Conservation (phyloP, 441 rosid genomes). For the Euphorbia schlechtendalii region DNA sequence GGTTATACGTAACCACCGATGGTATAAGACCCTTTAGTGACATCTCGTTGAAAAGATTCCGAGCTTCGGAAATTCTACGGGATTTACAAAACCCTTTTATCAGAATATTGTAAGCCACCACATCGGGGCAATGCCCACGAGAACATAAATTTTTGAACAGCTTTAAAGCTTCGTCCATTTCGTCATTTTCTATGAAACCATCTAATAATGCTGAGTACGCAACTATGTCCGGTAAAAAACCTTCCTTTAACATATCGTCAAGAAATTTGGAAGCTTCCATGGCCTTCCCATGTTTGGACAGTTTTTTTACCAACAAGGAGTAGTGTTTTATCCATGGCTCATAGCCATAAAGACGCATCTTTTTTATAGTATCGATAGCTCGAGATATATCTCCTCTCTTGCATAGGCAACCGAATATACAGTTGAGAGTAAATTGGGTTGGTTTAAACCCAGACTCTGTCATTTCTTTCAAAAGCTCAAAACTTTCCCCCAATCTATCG, state of each 20-base stretch:
- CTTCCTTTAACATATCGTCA: constrained; percentile 54
- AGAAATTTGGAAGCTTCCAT: constrained; percentile 65
- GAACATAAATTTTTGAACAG: constrained; percentile 50
- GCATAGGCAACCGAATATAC: constrained; percentile 67
- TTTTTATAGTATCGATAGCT: constrained; percentile 51
- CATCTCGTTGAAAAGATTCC: constrained; percentile 60
- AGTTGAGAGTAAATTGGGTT: constrained; percentile 57
- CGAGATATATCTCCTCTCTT: constrained; percentile 46
- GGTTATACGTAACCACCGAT: constrained; percentile 64
- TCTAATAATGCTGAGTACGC: constrained; percentile 61
- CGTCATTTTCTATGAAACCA: constrained; percentile 53
- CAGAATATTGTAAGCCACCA: constrained; percentile 70
- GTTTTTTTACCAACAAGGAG: constrained; percentile 49
- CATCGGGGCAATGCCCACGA: constrained; percentile 61
- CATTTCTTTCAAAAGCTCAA: constrained; percentile 53
- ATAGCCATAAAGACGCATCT: constrained; percentile 66
- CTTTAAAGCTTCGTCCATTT: constrained; percentile 58
- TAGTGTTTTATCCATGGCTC: constrained; percentile 81
- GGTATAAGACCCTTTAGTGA: constrained; percentile 55
- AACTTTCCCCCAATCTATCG: constrained; percentile 61
- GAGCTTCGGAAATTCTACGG: constrained; percentile 53
- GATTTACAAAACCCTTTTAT: constrained; percentile 68
- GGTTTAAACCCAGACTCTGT: constrained; percentile 50
- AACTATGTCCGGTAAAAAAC: constrained; percentile 67
- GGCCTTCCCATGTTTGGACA: constrained; percentile 50